Base-by-base conservation (phyloP, 2,329 filamentous ascomycete species). In the Plectosphaerella cucumerina region DNA sequence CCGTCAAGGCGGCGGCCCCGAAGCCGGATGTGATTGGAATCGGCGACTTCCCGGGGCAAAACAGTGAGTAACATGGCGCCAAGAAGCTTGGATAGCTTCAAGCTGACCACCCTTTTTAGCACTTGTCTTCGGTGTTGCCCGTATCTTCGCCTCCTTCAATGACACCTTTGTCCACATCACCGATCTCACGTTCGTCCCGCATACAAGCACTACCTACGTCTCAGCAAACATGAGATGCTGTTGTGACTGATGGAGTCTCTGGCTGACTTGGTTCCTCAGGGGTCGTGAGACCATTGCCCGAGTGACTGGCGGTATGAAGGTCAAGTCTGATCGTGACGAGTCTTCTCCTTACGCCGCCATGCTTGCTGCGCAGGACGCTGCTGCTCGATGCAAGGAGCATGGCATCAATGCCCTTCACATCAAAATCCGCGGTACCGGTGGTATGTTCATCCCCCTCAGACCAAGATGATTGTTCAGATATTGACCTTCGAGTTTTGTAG, bases 231-330 rank as follows among this genome's bases (percentile, higher is more conserved):
- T n/a, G n/a, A n/a, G n/a, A n/a, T n/a, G n/a, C n/a, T n/a, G n/a
- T n/a, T n/a, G n/a, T n/a, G n/a, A n/a, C n/a, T n/a, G n/a, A n/a
- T n/a, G n/a, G n/a, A n/a, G n/a, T n/a, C n/a, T n/a, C n/a, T n/a
- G n/a, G n/a, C n/a, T n/a, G n/a, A n/a, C n/a, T n/a, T n/a, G n/a
- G n/a, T n/a, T n/a, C n/a, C n/a, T n/a, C n/a, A 95, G 90, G 80
- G 94, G 94, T 81, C 94, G 94, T 79, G 94, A 99, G 89, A 99
- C 95, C 80, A 97, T 99, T 82, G 90, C 86, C 86, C 92, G 94
- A 90, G 93, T 99, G 66, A 99, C 95, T 69, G 94, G 95, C 82
- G 95, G 95, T 73, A 99, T 99, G 94, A 99, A 99, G 86, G 94
- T 99, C 86, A 99, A 99, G 89, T 92, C 92, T 77, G 92, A 99